These are phyloP conservation scores for Combretum micranthum DNA, from an alignment of 345 rosid species.

Conservation along the genomic window DNA sequence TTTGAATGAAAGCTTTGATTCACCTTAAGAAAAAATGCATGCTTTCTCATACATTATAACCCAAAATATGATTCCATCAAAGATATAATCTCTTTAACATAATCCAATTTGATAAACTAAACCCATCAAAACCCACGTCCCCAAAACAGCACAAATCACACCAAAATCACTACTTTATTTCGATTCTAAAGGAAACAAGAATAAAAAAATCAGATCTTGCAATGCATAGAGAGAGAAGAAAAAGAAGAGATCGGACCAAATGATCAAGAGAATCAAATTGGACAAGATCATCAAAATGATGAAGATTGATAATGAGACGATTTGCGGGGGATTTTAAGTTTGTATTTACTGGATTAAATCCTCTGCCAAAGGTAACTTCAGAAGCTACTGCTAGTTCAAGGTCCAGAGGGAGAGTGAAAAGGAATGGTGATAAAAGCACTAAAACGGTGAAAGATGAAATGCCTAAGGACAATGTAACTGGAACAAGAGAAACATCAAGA, in stretches of 20 bases:
- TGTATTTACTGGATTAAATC: conserved; percentile 9
- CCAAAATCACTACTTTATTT: no score
- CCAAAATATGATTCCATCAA: no score
- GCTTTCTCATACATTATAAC: no score
- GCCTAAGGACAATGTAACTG: conserved; percentile 18
- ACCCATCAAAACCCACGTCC: no score
- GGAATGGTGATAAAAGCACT: conserved; percentile 13
- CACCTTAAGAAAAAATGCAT: no score
- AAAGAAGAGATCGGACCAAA: conserved; percentile 36
- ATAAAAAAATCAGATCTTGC: neutral
- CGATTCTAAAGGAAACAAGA: no score
- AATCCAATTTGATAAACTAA: no score
- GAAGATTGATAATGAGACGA: conserved; percentile 59
- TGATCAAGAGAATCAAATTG: conserved; percentile 57
- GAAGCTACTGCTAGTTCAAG: conserved; percentile 17
- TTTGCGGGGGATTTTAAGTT: conserved; percentile 12
- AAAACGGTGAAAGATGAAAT: conserved; percentile 17
- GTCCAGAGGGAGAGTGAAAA: conserved; percentile 23
- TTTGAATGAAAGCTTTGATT: no score
- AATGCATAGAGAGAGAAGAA: neutral
- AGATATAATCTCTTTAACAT: no score
- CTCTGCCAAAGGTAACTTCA: conserved; percentile 15
- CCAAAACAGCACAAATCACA: no score
- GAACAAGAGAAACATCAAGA: conserved; percentile 17
- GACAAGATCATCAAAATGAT: conserved; percentile 72